These are phyloP conservation scores for Nitzschia inconspicua DNA, from an alignment of 108 stramenopile species.

Conservation along the genomic window DNA sequence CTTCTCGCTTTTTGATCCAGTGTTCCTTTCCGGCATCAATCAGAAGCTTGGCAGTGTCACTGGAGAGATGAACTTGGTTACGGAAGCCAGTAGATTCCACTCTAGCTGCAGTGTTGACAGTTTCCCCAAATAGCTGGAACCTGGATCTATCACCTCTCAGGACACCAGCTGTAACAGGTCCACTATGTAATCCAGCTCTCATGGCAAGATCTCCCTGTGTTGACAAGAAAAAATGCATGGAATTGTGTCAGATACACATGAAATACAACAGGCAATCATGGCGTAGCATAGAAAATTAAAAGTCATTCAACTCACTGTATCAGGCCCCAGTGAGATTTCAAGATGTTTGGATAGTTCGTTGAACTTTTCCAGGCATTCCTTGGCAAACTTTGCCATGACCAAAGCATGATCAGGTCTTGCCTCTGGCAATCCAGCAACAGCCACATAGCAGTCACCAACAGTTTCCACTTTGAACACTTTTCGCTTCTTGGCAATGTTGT, in stretches of 20 bases:
- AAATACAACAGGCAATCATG: too few relatives aligned
- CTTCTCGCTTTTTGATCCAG: conserved; percentile 35
- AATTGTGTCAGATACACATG: too few relatives aligned
- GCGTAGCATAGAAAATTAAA: too few relatives aligned
- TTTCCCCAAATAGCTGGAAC: conserved; percentile 66
- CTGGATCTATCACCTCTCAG: conserved; percentile 54
- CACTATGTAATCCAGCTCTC: conserved; percentile 53
- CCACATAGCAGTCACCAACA: conserved; percentile 56
- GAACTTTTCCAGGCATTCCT: conserved; percentile 32
- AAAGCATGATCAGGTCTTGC: conserved; percentile 46
- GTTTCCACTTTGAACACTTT: conserved; percentile 51
- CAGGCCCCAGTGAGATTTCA: conserved; percentile 23
- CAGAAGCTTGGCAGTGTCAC: conserved; percentile 45
- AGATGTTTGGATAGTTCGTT: conserved; percentile 28
- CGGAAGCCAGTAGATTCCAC: conserved; percentile 45
- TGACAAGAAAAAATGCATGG: not conserved
- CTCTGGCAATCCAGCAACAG: conserved; percentile 49
- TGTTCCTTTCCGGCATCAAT: conserved; percentile 26
- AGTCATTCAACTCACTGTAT: conserved; percentile 9
- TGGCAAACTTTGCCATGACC: conserved; percentile 41
- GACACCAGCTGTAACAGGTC: conserved; percentile 61
- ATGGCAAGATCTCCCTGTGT: conserved; percentile 34
- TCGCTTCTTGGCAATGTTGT: conserved; percentile 32
- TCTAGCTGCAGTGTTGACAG: conserved; percentile 51
- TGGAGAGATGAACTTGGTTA: conserved; percentile 40